Evolutionary conservation across 331 rosid species (phyloP), one percentile per base, ranked within the genome.

Genomic region (Dryas integrifolia): DNA sequence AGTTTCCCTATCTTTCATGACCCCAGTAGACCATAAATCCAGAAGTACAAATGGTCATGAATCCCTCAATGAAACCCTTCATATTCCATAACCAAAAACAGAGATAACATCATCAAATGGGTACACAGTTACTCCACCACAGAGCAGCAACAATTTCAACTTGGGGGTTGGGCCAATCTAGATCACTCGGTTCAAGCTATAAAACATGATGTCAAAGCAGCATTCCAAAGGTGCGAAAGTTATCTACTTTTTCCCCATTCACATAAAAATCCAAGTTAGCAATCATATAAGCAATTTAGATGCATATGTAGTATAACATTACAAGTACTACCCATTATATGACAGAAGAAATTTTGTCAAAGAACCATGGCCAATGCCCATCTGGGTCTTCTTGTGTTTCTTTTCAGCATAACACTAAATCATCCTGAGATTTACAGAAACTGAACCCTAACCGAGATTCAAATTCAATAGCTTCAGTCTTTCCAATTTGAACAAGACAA

Each of bases 181-280:
- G 30, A n/a, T 12, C 21, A 40, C 16, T 50, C 38, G 4, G 13
- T 12, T 15, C 40, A 21, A 1, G 2, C 3, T 13, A 55, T 2
- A 4, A 18, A 53, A 55, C 64, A 50, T 56, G 5, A 43, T 21
- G 6, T 21, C 5, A 55, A 7, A 38, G 4, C 18, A 69, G 3
- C n/a, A 11, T 40, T 16, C 9, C 11, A 6, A 44, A 6, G 5
- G 40, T 41, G 30, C 18, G 40, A 6, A 67, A 49, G 26, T 49
- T 40, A 16, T 2, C 0, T 39, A 21, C 48, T n/a, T 41, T 13
- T 73, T 1, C 48, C 0, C 15, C 52, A 45, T 71, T 26, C 30
- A 71, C 26, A 63, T 13, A 62, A 51, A n/a, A n/a, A 50, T 18
- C n/a, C 62, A 7, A 13, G 70, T 45, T 51, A 16, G 62, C 52